These are phyloP conservation scores for Fusarium bulbicola DNA, from an alignment of 2,329 filamentous ascomycete species.

Conservation along the genomic window DNA sequence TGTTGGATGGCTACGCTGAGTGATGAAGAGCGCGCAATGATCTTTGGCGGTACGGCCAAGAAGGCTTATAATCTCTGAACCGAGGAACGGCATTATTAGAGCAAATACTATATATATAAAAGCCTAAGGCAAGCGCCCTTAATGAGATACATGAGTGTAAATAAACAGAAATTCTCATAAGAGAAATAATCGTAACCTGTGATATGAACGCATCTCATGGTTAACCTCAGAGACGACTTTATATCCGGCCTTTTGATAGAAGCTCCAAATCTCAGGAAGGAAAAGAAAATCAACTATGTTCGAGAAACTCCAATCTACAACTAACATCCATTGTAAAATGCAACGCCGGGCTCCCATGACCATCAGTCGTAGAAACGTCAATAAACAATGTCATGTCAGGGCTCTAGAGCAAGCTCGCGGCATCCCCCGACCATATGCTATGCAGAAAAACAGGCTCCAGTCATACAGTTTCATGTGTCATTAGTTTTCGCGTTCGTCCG, in stretches of 20 bases:
- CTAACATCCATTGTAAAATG: slow-evolving; percentile 22
- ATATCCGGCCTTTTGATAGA: neutral
- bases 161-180: neutral
- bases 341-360: slow-evolving; percentile 22
- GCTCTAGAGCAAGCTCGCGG: slow-evolving; percentile 9
- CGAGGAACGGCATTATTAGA: neutral
- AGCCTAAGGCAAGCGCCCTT: neutral
- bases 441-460: slow-evolving; percentile 26
- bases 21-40: slow-evolving; percentile 67
- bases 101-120: neutral
- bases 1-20: slow-evolving; percentile 70
- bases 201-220: neutral
- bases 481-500: slow-evolving; percentile 33
- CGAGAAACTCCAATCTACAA: slow-evolving; percentile 11
- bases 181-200: slow-evolving; percentile 17
- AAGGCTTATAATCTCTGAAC: slow-evolving; percentile 70
- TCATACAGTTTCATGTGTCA: slow-evolving; percentile 39
- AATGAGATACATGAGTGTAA: neutral
- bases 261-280: neutral
- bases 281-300: neutral
- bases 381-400: slow-evolving; percentile 26
- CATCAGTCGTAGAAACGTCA: slow-evolving; percentile 19
- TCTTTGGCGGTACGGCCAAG: slow-evolving; percentile 79
- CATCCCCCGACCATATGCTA: slow-evolving; percentile 26
- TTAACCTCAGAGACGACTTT: neutral